Percentiles rank a stretch among this genome's conserved stretches.
Conservation (phyloP, 2,329 filamentous ascomycete genomes). For the Boeremia lycopersici region DNA sequence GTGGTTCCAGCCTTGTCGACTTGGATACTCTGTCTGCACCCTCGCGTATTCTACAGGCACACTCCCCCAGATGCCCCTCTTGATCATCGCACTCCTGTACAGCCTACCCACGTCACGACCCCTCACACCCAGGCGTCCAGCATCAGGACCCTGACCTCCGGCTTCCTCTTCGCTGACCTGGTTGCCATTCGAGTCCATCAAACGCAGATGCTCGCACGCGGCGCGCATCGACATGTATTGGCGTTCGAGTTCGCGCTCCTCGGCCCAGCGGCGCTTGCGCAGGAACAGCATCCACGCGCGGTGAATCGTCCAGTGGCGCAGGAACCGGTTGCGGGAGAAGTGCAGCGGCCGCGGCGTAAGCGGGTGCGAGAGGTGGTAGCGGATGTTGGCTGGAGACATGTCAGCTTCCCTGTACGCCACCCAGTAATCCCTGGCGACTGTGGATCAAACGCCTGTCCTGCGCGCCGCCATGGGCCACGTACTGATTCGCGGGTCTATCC, state of each 20-base stretch:
- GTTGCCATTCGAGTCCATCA: conserved; percentile 53
- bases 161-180: conserved; percentile 55
- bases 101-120: conserved; percentile 70
- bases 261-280: conserved; percentile 67
- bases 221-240: conserved; percentile 81
- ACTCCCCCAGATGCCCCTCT: conserved; percentile 82
- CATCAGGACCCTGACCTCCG: conserved; percentile 59
- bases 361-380: conserved; percentile 73
- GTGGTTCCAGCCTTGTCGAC: conserved; percentile 85
- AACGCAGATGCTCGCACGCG: conserved; percentile 82
- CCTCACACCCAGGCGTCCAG: conserved; percentile 29
- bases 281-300: conserved; percentile 88
- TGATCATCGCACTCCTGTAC: conserved; percentile 88
- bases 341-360: conserved; percentile 77
- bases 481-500: conserved; percentile 43
- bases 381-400: conserved; percentile 61
- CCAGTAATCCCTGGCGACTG: not conserved
- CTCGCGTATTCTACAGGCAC: conserved; percentile 92
- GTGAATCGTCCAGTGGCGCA: conserved; percentile 99
- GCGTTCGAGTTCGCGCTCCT: conserved; percentile 74
- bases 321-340: conserved; percentile 82
- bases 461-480: conserved; percentile 18
- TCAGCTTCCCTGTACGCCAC: not conserved
- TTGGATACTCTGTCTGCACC: conserved; percentile 82
- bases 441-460: not conserved